Base-by-base conservation (phyloP, 768 basidiomycete species). In the Podaxis rugospora region DNA sequence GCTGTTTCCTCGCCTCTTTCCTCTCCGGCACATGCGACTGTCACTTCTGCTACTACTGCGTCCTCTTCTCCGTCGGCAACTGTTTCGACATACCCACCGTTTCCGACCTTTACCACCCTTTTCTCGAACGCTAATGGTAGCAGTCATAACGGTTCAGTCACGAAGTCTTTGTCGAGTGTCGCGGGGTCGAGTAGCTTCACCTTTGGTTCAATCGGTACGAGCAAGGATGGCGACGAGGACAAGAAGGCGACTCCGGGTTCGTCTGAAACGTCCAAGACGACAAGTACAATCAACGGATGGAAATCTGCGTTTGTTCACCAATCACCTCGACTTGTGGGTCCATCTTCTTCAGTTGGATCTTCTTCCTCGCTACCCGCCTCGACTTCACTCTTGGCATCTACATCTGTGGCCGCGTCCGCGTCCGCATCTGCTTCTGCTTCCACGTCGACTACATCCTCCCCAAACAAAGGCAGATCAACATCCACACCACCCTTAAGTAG, bases 41-140 rank as follows among this genome's bases (percentile, higher is more conserved):
- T 5, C 32, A 59, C 62, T 40, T n/a, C 52, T 55, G 50, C 50
- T 57, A 47, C 23, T 63, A 62, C 42, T 55, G 57, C 50, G 14
- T 16, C 7, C 18, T n/a, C 51, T 50, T 50, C 55, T 11, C 18
- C 54, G 35, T 52, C 60, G 28, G 23, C 53, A 14, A 21, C 58
- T 5, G 3, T 25, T 46, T 23, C 61, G n/a, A 51, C 46, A n/a
- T 72, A 72, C 49, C 68, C 71, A 23, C 67, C 63, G 1, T 72
- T 72, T 61, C 71, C 71, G 54, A 68, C 64, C 44, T 72, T 66
- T 51, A 66, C 69, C 51, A 65, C 57, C 27, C 66, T 55, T 28
- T 51, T 42, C 25, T 46, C 58, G 40, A 42, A 11, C 3, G 10
- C 36, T 16, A 32, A 52, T 39, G 32, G 58, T 21, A 51, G 50